These are phyloP conservation scores for Phytophthora pluvialis DNA, from an alignment of 352 stramenopile species.

Conservation along the genomic window DNA sequence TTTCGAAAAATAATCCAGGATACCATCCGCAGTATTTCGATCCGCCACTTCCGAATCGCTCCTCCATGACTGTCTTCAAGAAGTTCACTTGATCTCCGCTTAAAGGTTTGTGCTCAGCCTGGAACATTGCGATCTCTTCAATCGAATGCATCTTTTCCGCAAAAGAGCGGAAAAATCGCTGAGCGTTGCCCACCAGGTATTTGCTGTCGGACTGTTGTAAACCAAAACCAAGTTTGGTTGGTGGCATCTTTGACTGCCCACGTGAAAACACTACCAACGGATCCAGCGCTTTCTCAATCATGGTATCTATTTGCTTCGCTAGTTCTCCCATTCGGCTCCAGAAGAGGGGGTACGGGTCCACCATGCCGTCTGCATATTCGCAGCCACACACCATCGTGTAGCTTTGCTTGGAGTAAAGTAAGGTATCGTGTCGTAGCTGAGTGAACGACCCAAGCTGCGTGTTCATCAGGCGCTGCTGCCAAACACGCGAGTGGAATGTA, in stretches of 20 bases:
- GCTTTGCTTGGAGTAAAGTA: constrained; percentile 38
- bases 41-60: constrained; percentile 8
- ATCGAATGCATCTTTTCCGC: constrained; percentile 18
- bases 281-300: constrained; percentile 1
- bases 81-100: constrained; percentile 23
- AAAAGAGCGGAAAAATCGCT: constrained; percentile 8
- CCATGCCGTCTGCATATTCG: constrained; percentile 35
- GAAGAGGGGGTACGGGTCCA: constrained; percentile 35
- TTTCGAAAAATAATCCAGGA: constrained; percentile 18
- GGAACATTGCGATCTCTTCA: constrained; percentile 1
- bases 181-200: not conserved
- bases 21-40: constrained; percentile 26
- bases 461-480: constrained; percentile 30
- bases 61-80: constrained; percentile 36
- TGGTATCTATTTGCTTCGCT: not conserved
- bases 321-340: constrained; percentile 18
- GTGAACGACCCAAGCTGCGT: constrained; percentile 37
- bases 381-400: constrained; percentile 14
- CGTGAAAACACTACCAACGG: constrained; percentile 8
- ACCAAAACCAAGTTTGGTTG: not conserved
- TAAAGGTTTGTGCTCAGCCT: constrained; percentile 3
- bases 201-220: not conserved
- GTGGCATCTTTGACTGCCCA: not conserved
- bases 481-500: constrained; percentile 26
- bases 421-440: constrained; percentile 35